Evolutionary conservation across 2,329 filamentous ascomycete genomes (phyloP).

Genomic region (Xylariales sp.): DNA sequence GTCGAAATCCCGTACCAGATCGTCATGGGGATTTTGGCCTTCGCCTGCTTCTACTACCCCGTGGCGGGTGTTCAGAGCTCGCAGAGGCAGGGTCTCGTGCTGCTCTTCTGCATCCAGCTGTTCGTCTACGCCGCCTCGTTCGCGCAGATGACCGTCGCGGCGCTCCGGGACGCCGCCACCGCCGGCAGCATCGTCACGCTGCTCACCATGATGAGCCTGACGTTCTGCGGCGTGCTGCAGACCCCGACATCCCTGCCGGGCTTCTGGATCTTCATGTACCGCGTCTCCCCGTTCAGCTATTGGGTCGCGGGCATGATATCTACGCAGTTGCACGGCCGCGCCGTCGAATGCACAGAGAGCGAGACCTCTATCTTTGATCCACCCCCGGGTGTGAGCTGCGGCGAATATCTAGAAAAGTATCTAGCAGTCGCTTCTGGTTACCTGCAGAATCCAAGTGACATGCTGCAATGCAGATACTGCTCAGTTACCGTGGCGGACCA

Average conservation of each 20-base stretch:
- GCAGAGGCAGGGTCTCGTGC: conserved; percentile 59
- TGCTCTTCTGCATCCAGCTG: conserved; percentile 61
- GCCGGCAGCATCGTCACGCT: conserved; percentile 62
- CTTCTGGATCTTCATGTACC: conserved; percentile 86
- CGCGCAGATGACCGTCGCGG: conserved; percentile 69
- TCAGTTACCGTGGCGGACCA: conserved; percentile 45
- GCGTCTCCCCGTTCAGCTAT: conserved; percentile 79
- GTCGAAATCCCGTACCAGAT: conserved; percentile 71
- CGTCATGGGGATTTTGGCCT: conserved; percentile 59
- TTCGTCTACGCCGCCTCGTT: conserved; percentile 70
- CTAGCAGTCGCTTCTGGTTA: conserved; percentile 46
- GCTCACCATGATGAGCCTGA: conserved; percentile 55
- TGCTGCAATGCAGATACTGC: conserved; percentile 52
- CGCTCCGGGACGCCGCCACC: conserved; percentile 64
- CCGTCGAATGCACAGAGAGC: conserved; percentile 62
- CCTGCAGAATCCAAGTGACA: conserved; percentile 44
- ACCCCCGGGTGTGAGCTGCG: conserved; percentile 52
- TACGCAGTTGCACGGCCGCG: conserved; percentile 62
- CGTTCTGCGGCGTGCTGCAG: conserved; percentile 44
- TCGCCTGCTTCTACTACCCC: conserved; percentile 64
- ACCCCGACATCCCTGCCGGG: conserved; percentile 55
- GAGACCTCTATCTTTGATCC: conserved; percentile 68
- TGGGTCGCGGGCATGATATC: conserved; percentile 69
- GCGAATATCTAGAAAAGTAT: conserved; percentile 51
- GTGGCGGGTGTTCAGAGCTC: conserved; percentile 43